Conservation (phyloP, 2,329 filamentous ascomycete genomes). For the Arthrobotrys pseudoclavata region DNA sequence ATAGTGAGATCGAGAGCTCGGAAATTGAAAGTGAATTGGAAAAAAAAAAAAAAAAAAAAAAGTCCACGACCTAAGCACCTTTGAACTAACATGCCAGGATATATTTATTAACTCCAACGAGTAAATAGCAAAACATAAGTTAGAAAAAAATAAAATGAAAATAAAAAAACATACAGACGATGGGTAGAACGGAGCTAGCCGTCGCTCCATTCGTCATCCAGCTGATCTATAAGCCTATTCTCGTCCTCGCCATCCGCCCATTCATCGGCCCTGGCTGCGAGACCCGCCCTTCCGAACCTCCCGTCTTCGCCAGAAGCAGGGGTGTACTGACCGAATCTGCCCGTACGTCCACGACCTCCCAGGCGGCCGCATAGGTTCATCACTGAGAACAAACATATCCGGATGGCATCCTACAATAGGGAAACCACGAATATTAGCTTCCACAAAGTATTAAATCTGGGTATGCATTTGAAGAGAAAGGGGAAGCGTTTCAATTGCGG, state of each 20-base stretch:
- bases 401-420: constrained; percentile 40
- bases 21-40: too few species aligned
- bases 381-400: constrained; percentile 37
- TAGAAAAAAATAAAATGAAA: not conserved
- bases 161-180: not conserved
- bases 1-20: too few species aligned
- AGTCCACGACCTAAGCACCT: too few species aligned
- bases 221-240: constrained; percentile 58
- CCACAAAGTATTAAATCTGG: not conserved
- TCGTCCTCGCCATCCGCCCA: constrained; percentile 58
- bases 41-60: too few species aligned
- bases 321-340: constrained; percentile 32
- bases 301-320: constrained; percentile 26
- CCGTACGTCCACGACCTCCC: constrained; percentile 27
- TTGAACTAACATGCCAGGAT: too few species aligned
- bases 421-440: constrained; percentile 45
- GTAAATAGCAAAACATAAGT: not conserved
- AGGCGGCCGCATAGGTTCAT: constrained; percentile 30
- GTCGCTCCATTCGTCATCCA: constrained; percentile 59
- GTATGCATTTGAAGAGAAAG: not conserved
- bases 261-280: constrained; percentile 22
- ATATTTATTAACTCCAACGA: not conserved
- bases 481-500: constrained; percentile 22
- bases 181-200: constrained; percentile 5
- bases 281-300: constrained; percentile 24